Base-by-base conservation (phyloP, 2,329 filamentous ascomycete genomes). In the Chaetomium olivaceum region DNA sequence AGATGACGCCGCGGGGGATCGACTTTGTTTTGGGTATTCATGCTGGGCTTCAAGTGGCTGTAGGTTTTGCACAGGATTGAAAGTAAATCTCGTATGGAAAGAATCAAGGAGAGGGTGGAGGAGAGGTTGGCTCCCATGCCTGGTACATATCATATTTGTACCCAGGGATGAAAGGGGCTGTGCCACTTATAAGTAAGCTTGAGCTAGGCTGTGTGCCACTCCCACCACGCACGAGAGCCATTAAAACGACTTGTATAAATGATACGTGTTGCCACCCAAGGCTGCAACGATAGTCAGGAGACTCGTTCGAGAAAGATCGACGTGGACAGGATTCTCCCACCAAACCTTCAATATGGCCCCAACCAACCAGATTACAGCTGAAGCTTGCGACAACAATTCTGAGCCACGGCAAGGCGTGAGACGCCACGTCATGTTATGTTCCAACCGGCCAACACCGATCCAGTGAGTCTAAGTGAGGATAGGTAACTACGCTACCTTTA, bases 1-100 rank as follows among this genome's bases (percentile, higher is more conserved):
- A 2, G 29, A 16, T 33, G 12, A 31, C 8, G 25, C 11, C 39
- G 16, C 14, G 16, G 39, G 39, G 39, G 16, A 21, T 51, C 31
- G 59, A 43, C 54, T 50, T 12, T 16, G n/a, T 54, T 43, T 61
- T 61, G 19, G 59, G n/a, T 48, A n/a, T 29, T 48, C 59, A 61
- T 61, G 59, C 33, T 36, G 8, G 43, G 12, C 36, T 23, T 11
- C 5, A 19, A 21, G 21, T 51, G n/a, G 21, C 5, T 19, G 14
- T 23, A 23, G 6, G 19, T 3, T 61, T 36, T 51, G 25, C n/a
- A n/a, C 19, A 31, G 7, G 23, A 29, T 48, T 7, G 2, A 21
- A 29, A n/a, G 16, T 43, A 27, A 33, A 58, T 21, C 7, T 6
- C 1, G 39, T 33, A 12, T 9, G 12, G 12, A 12, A 36, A 3